phyloP scores from a whole-genome alignment of 129 eudicot species.

The Ambrosia trifida region DNA sequence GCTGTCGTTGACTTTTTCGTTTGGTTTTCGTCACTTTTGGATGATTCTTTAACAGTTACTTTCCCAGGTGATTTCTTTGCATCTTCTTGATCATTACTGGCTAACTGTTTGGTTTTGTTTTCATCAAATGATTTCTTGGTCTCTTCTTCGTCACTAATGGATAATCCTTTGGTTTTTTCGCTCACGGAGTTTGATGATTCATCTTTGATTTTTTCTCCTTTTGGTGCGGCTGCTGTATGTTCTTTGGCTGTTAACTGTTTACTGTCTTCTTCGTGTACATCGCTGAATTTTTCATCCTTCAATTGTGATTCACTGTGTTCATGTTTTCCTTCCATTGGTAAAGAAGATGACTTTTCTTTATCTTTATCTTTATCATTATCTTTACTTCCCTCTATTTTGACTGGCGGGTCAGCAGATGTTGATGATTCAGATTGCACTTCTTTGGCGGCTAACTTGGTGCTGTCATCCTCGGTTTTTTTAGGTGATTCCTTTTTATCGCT shows the following conservation, averaged over 20 bases:
- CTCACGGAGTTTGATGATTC: not conserved
- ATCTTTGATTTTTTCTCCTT: conserved; percentile 21
- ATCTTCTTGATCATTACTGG: conserved; percentile 9
- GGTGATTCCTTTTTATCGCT: conserved; percentile 26
- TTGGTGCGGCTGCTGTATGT: conserved; percentile 6
- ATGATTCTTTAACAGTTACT: not conserved
- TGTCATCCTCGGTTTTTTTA: conserved; percentile 16
- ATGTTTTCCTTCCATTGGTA: not conserved
- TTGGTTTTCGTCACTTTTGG: not conserved
- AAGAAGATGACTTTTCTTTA: not conserved
- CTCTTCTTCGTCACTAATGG: conserved; percentile 1
- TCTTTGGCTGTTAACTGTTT: conserved; percentile 22
- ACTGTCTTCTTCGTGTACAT: conserved; percentile 16
- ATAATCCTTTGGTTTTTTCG: conserved; percentile 6
- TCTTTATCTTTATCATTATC: conserved; percentile 22
- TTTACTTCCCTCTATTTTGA: conserved; percentile 28
- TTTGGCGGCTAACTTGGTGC: not conserved
- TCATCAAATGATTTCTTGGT: not conserved
- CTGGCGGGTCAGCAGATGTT: not conserved
- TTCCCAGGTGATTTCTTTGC: not conserved
- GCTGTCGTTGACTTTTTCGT: not conserved
- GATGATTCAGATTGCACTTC: not conserved
- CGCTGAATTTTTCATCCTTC: conserved; percentile 7
- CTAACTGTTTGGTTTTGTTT: not conserved
- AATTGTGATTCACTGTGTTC: not conserved